Base-by-base conservation (phyloP, 83 land plant species). In the Thuja plicata region DNA sequence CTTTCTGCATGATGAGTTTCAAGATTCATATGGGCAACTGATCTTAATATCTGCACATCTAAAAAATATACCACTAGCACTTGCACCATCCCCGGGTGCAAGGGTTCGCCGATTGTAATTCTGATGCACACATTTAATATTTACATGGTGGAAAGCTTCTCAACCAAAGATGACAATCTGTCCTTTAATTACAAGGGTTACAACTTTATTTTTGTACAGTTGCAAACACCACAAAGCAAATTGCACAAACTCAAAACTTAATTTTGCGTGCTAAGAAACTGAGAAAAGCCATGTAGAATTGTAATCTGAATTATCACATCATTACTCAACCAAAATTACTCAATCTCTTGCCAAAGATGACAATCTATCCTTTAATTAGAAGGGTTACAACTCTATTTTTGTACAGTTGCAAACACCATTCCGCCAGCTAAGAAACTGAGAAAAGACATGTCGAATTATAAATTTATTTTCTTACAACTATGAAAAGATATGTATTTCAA, bases 171-270 rank as follows among this genome's bases (percentile, higher is more conserved):
- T 12, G 30, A 27, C 46, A 12, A 19, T 46, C 13, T 82, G 16
- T 45, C 13, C 54, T 43, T 43, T 43, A 43, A 43, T 43, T 43
- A 43, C 5, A 43, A 43, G 45, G 45, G 46, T 45, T 40, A 45
- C 17, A 24, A 19, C 54, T 83, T 55, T n/a, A 45, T 83, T 12
- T 83, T 45, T 27, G 10, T 83, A 19, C 10, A 43, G 85, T 21
- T 46, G 50, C 35, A 83, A 83, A 83, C 55, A 83, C 52, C 85
- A 32, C 85, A 46, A 82, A 82, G 50, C 43, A 48, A n/a, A 30
- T 46, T 52, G 35, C 85, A 45, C 46, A 3, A 27, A 1, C 55
- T 55, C 85, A 82, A 82, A 48, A 83, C 50, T 4, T 3, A 43
- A 43, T 46, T 46, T n/a, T 12, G 11, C 2, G 6, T 46, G 55